Conservation (phyloP, 2,329 filamentous ascomycete species). For the Neonectria faginata region DNA sequence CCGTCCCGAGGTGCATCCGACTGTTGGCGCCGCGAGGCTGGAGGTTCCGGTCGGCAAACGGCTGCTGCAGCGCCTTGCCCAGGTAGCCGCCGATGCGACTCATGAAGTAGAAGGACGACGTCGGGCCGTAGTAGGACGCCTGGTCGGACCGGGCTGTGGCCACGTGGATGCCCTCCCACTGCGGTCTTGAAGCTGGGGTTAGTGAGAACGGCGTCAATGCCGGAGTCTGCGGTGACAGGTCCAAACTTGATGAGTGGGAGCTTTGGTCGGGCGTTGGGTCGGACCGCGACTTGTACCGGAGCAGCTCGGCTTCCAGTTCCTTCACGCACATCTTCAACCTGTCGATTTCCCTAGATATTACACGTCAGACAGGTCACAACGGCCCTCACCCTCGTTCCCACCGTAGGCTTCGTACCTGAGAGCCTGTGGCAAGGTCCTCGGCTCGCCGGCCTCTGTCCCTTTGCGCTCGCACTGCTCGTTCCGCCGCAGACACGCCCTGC, state of each 20-base stretch:
- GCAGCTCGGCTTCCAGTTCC: conserved; percentile 47
- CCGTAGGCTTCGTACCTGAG: conserved; percentile 19
- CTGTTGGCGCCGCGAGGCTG: conserved; percentile 32
- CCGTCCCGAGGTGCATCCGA: conserved; percentile 16
- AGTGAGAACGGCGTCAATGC: conserved; percentile 2
- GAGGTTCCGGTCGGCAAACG: conserved; percentile 27
- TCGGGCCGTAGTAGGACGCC: conserved; percentile 57
- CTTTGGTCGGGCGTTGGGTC: conserved; percentile 25
- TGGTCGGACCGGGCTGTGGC: conserved; percentile 51
- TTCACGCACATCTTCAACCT: conserved; percentile 47
- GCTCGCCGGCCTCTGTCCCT: conserved; percentile 44
- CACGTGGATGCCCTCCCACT: conserved; percentile 51
- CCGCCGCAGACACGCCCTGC: conserved; percentile 50
- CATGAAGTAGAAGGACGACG: conserved; percentile 60
- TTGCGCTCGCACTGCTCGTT: conserved; percentile 48
- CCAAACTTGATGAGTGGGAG: conserved; percentile 16
- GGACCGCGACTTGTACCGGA: conserved; percentile 4
- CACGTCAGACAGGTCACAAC: not conserved
- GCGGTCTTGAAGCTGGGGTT: conserved; percentile 14
- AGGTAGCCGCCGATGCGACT: conserved; percentile 55
- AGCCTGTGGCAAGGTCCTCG: conserved; percentile 42
- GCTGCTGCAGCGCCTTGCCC: conserved; percentile 47
- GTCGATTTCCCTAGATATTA: conserved; percentile 48
- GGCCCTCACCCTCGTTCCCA: too few species aligned
- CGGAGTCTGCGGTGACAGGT: not conserved